Evolutionary conservation across 352 stramenopile species (phyloP), one percentile per base, ranked within the genome.

Genomic region (Phytophthora sansomeana): DNA sequence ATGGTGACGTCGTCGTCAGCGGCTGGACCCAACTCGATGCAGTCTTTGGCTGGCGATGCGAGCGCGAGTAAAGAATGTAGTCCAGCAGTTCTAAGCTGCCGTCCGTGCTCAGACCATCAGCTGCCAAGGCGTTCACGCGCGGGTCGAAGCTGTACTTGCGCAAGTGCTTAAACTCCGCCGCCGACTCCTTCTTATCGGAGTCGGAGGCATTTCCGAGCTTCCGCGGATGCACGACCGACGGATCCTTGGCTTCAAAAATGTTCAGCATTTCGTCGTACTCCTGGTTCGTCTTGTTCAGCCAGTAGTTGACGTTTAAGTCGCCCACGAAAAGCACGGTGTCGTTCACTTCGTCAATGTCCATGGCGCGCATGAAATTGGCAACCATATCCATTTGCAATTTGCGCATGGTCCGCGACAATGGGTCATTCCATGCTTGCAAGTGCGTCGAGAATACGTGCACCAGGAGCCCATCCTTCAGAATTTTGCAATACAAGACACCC

Each of bases 181-280:
- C 52, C 32, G 49, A 49, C 51, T 75, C 39, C 52, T 71, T 63
- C 51, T 72, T 67, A 51, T 69, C 51, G 4, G 57, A 69, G 29
- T 73, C 60, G 16, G 70, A 69, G 5, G 51, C 35, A 28, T 56
- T 69, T 41, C 30, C 54, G 30, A 67, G 30, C 60, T 59, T 69
- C 6, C 58, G 61, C 19, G 51, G 49, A 6, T 39, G 53, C 13
- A 83, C 69, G 0, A 74, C 58, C 4, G 79, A 80, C 16, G 83
- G 69, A 52, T 93, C 83, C 1, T 74, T 65, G 4, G 77, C 80
- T 36, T 84, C 78, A 19, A 93, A 79, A 13, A 91, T 72, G 13
- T 75, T 52, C 29, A 93, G 72, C 85, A 93, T 92, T 63, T 93
- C 85, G 64, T 92, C 83, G 63, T 93, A 93, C 74, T 93, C 85